Conservation (phyloP, 2,329 filamentous ascomycete species). For the Nectriaceae sp. region DNA sequence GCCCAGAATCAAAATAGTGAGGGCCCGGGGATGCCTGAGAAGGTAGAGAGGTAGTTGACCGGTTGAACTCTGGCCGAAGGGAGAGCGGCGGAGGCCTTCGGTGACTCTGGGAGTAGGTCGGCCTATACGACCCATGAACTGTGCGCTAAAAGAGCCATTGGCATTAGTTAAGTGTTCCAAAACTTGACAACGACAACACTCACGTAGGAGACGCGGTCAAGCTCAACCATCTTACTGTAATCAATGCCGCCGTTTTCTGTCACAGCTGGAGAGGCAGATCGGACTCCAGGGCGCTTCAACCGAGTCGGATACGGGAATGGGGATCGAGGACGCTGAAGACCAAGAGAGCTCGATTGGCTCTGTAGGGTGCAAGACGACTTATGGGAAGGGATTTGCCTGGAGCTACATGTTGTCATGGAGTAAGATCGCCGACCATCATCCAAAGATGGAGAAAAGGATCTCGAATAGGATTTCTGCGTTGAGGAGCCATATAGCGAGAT, state of each 20-base stretch:
- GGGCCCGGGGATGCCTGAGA: conserved; percentile 29
- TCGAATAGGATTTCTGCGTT: conserved; percentile 47
- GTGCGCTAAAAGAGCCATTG: conserved; percentile 46
- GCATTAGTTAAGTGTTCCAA: background rate
- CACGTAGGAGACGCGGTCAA: conserved; percentile 50
- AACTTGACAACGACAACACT: conserved; percentile 18
- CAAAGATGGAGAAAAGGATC: conserved; percentile 43
- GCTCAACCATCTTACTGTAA: conserved; percentile 52
- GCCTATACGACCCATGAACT: conserved; percentile 44
- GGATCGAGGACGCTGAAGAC: conserved; percentile 55
- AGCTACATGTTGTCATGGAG: conserved; percentile 56
- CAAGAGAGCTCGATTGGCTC: conserved; percentile 44
- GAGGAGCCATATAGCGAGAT: conserved; percentile 57
- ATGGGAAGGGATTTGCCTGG: conserved; percentile 47
- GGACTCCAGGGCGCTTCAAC: conserved; percentile 54
- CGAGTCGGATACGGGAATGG: conserved; percentile 61
- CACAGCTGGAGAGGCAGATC: conserved; percentile 51
- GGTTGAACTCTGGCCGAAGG: conserved; percentile 41
- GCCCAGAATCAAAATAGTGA: conserved; percentile 19
- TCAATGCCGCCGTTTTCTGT: conserved; percentile 50
- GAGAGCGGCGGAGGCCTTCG: conserved; percentile 41
- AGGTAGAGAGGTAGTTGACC: conserved; percentile 43
- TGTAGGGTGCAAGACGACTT: conserved; percentile 50
- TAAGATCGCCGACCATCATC: conserved; percentile 53
- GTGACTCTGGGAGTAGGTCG: conserved; percentile 36